These are phyloP conservation scores for Dactylellina cionopaga DNA, from an alignment of 2,329 filamentous ascomycete species.

Conservation along the genomic window DNA sequence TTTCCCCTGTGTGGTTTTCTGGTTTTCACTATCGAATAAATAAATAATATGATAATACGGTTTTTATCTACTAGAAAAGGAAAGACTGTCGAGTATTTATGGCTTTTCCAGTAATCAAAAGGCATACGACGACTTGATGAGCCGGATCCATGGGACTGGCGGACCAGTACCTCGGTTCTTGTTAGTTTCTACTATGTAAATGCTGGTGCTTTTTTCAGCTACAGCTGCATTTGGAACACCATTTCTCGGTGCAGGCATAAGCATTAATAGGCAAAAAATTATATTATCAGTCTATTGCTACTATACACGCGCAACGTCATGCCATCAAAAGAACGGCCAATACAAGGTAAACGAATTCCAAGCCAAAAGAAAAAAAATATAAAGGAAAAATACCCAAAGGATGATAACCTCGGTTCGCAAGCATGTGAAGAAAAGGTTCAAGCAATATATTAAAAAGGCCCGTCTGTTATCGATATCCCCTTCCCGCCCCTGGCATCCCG, in stretches of 20 bases:
- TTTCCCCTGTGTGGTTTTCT: not conserved
- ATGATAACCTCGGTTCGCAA: not conserved
- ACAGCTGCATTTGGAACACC: too few relatives aligned
- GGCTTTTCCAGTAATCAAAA: too few relatives aligned
- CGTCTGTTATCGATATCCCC: not conserved
- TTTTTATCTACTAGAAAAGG: too few relatives aligned
- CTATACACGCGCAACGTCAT: not conserved
- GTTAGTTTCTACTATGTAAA: too few relatives aligned
- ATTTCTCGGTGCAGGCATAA: too few relatives aligned
- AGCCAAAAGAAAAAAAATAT: not conserved
- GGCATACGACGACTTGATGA: too few relatives aligned
- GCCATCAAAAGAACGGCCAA: not conserved
- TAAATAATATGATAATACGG: not conserved
- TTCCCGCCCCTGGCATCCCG: not conserved
- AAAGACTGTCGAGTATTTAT: too few relatives aligned
- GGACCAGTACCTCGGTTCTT: too few relatives aligned
- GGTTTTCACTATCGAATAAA: not conserved
- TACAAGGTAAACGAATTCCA: not conserved
- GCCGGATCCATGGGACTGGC: too few relatives aligned
- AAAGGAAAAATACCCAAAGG: not conserved
- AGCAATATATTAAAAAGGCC: not conserved
- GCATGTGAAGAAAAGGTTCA: conserved; percentile 22
- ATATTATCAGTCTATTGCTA: not conserved
- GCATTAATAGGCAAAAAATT: too few relatives aligned
- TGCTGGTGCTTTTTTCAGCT: too few relatives aligned